phyloP scores from a whole-genome alignment of 495 filamentous ascomycete genomes.

The Xylaria flabelliformis region DNA sequence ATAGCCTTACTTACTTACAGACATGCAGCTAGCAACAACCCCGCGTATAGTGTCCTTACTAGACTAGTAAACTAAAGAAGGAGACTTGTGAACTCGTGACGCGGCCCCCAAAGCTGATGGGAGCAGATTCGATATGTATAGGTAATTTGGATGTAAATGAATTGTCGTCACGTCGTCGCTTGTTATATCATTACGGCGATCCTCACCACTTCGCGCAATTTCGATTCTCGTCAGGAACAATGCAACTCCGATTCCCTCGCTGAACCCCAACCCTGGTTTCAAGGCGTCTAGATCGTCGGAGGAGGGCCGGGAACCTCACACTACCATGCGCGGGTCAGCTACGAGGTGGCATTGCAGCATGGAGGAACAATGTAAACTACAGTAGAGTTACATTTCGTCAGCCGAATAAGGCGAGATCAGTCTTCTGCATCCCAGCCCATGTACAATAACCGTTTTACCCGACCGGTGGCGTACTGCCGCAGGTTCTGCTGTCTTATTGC shows the following conservation, averaged over 20 bases:
- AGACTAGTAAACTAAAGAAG: not conserved
- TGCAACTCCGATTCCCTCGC: conserved; percentile 9
- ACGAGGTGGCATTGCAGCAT: conserved; percentile 20
- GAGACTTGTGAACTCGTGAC: not conserved
- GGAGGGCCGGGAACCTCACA: not conserved
- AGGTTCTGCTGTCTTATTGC: not conserved
- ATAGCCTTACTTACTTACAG: not conserved
- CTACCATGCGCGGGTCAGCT: conserved; percentile 15
- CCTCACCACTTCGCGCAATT: not conserved
- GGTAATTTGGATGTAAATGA: not conserved
- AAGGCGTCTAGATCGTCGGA: conserved; percentile 21
- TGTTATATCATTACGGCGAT: not conserved
- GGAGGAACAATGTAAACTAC: conserved; percentile 5
- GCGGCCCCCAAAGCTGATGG: not conserved
- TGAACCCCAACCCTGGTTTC: not conserved
- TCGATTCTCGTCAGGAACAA: conserved; percentile 8
- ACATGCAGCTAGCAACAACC: not conserved
- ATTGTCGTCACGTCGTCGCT: not conserved
- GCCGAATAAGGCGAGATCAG: conserved; percentile 24
- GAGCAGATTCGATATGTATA: not conserved
- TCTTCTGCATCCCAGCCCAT: conserved; percentile 12
- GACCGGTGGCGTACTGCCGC: conserved; percentile 16
- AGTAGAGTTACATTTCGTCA: conserved; percentile 19
- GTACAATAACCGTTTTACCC: conserved; percentile 27
- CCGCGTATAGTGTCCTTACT: not conserved